phyloP scores from a whole-genome alignment of 73 alveolate genomes.

The Blepharisma stoltei region DNA sequence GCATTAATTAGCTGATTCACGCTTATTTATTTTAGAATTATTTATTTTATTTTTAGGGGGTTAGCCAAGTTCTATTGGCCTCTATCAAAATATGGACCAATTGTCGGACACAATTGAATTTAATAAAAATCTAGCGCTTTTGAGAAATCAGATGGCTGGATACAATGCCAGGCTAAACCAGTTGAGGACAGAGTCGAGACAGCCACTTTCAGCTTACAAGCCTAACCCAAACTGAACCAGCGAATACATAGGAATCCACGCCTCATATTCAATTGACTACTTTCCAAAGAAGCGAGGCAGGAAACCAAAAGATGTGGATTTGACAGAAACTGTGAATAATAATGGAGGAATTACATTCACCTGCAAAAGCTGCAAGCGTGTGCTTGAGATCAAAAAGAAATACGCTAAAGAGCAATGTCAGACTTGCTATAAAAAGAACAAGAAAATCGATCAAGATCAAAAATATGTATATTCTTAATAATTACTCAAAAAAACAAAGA shows the following conservation, averaged over 20 bases:
- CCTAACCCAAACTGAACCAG: background rate
- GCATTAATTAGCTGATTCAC: too few species aligned
- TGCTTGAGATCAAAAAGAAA: background rate
- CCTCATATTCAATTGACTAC: background rate
- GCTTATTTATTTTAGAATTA: too few species aligned
- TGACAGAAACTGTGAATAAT: background rate
- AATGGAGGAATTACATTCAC: background rate
- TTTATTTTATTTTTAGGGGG: too few species aligned
- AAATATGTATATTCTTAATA: too few species aligned
- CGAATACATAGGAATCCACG: background rate
- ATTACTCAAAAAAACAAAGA: too few species aligned
- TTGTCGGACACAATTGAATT: conserved; percentile 8
- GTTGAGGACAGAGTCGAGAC: background rate
- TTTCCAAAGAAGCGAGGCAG: conserved; percentile 1
- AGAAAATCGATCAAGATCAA: background rate
- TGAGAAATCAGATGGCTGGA: background rate
- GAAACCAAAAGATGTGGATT: background rate
- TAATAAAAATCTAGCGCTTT: background rate
- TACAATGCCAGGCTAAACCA: background rate
- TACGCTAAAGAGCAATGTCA: conserved; percentile 15
- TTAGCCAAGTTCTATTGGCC: too few species aligned
- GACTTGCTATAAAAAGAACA: background rate
- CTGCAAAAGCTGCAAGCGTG: background rate
- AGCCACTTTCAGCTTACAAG: background rate
- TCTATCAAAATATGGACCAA: background rate